phyloP scores from a whole-genome alignment of 257 asterid species.

The Lavandula angustifolia region DNA sequence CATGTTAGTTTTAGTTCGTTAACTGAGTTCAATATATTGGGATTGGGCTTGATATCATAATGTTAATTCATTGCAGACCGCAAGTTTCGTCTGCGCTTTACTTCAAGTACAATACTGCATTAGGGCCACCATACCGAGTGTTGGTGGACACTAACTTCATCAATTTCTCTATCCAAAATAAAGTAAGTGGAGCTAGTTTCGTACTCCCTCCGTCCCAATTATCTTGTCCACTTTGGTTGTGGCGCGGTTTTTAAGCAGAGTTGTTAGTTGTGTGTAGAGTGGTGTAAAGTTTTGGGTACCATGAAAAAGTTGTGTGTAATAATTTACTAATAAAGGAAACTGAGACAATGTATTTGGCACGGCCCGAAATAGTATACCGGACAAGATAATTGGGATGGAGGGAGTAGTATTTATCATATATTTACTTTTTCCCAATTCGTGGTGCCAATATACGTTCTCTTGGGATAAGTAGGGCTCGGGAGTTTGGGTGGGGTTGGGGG shows the following conservation, averaged over 20 bases:
- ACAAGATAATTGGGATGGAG: too few relatives aligned
- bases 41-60: constrained; percentile 10
- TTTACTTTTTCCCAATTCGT: not conserved
- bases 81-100: constrained; percentile 85
- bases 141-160: constrained; percentile 95
- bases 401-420: not conserved
- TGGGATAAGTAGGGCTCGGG: not conserved
- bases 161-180: constrained; percentile 93
- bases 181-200: constrained; percentile 49
- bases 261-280: too few relatives aligned
- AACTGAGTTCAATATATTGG: not conserved
- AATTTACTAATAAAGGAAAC: too few relatives aligned
- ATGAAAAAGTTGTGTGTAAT: too few relatives aligned
- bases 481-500: not conserved
- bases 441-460: not conserved
- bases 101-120: constrained; percentile 81
- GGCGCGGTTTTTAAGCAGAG: too few relatives aligned
- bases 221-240: too few relatives aligned
- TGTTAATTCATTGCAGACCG: constrained; percentile 58
- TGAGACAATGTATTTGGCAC: too few relatives aligned
- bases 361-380: too few relatives aligned
- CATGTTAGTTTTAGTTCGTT: not conserved
- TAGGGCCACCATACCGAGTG: constrained; percentile 93
- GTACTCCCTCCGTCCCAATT: too few relatives aligned
- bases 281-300: too few relatives aligned